Evolutionary conservation across 176 grass and related monocot species (phyloP), one percentile per base, ranked within the genome.

Genomic region (Oryza meridionalis): DNA sequence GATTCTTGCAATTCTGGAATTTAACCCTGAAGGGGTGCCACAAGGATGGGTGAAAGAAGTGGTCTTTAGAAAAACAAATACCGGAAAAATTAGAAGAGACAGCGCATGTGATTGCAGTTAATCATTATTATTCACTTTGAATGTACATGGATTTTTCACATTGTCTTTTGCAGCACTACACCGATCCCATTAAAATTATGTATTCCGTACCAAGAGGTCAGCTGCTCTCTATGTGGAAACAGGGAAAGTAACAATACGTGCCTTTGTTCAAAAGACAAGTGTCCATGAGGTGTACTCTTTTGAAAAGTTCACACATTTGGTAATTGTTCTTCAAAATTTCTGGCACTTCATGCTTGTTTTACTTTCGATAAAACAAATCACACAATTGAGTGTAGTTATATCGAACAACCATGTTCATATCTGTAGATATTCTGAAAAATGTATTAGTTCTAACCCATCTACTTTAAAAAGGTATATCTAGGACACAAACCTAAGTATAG

Each of bases 211-310:
- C 0, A 16, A 29, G 44, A 91, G 22, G 67, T 67, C 77, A 61
- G 85, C 82, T 65, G 2, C 49, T n/a, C 32, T n/a, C 70, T 91
- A 72, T 38, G 6, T 84, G 55, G 71, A 87, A 61, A 81, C 76
- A 11, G 89, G 89, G 66, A 38, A 84, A 53, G 11, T 67, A 53
- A 72, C 84, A 9, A 81, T n/a, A 63, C 47, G 15, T 80, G 25
- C 81, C 7, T 80, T 75, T 87, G 65, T 78, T 84, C 85, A 78
- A 33, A 83, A 32, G 51, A 80, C 42, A 67, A 84, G 81, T 84
- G 65, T 87, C n/a, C 62, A 87, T 67, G 85, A 87, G 17, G 2
- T 84, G 14, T 91, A 87, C 77, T 79, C 81, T 46, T 83, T 91
- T 75, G 76, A 84, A 40, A 40, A 40, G 6, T 40, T 40, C 7